Evolutionary conservation across 768 basidiomycete species (phyloP), one percentile per base, ranked within the genome.

Genomic region (Podaxis pistillaris): DNA sequence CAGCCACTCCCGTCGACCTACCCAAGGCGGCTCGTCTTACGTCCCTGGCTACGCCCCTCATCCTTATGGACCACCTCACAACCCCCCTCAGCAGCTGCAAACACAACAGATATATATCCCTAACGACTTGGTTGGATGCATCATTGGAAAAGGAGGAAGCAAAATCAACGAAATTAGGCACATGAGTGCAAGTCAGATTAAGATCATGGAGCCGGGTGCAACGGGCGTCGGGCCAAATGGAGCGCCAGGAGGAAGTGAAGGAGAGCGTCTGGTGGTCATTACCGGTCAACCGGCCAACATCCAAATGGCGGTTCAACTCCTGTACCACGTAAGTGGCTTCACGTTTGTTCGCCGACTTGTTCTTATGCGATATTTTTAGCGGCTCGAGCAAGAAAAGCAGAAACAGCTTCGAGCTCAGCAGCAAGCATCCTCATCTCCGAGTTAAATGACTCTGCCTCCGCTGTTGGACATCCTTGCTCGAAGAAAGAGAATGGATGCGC

Each of bases 141-240:
- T 99, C 76, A 99, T 99, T 68, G 97, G 97, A 47, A 98, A 98
- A 75, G 96, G 93, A 19, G 97, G 97, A 9, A 88, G 90, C 72
- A 99, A 98, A 78, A 99, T 99, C 80, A 98, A 98, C 70, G 97
- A 99, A 77, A 97, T 99, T 66, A 84, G 97, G 67, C 88, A 94
- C 66, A 91, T 94, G 86, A 96, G 93, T 66, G 90, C 90, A 28
- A 96, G 95, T 74, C 90, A 95, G 70, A 98, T 99, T 75, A 94
- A 97, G 77, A 98, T 99, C 58, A 97, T 96, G 90, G 97, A 99
- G 69, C 95, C 96, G 37, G 95, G 94, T 55, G 93, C 93, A 11
- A 82, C 82, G 6, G 86, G 85, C 28, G 83, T 84, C 3, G 86
- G 86, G 17, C 74, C 86, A 69, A 87, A 88, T 61, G 90, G 89